phyloP scores from a whole-genome alignment of 768 basidiomycete genomes.

The Boletus fagicola region DNA sequence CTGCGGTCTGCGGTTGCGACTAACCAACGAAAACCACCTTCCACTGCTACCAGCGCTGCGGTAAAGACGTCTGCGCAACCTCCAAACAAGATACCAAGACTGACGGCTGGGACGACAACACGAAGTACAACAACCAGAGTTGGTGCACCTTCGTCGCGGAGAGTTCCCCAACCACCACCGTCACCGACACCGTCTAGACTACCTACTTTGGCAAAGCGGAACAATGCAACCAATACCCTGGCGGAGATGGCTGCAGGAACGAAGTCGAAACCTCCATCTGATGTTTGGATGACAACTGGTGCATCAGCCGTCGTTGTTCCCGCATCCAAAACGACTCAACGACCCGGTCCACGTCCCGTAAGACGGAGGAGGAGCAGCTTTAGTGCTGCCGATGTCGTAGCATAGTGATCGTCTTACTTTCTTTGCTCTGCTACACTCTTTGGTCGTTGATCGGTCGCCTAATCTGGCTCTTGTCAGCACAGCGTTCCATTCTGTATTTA shows the following conservation, averaged over 20 bases:
- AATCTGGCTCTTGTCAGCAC: conserved; percentile 3
- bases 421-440: conserved; percentile 5
- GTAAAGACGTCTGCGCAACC: conserved; percentile 46
- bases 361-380: conserved; percentile 83
- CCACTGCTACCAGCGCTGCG: conserved; percentile 34
- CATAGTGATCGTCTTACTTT: conserved; percentile 40
- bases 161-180: conserved; percentile 47
- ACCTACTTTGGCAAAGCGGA: conserved; percentile 67
- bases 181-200: conserved; percentile 74
- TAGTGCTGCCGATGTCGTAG: conserved; percentile 82
- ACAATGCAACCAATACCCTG: conserved; percentile 43
- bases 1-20: conserved; percentile 65
- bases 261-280: conserved; percentile 39
- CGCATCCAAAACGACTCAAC: conserved; percentile 60
- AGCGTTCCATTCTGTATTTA: conserved; percentile 27
- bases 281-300: conserved; percentile 79
- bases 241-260: conserved; percentile 47
- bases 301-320: conserved; percentile 67
- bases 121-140: conserved; percentile 43
- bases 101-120: conserved; percentile 52
- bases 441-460: conserved; percentile 2
- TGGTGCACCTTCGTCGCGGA: conserved; percentile 34
- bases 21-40: conserved; percentile 53
- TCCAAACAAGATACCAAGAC: conserved; percentile 66
- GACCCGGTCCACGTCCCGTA: conserved; percentile 71